A percentile compares a stretch with the other conserved stretches of the same genome.
Conservation (phyloP, 1,139 yeast genomes). For the Candida mesenterica region DNA sequence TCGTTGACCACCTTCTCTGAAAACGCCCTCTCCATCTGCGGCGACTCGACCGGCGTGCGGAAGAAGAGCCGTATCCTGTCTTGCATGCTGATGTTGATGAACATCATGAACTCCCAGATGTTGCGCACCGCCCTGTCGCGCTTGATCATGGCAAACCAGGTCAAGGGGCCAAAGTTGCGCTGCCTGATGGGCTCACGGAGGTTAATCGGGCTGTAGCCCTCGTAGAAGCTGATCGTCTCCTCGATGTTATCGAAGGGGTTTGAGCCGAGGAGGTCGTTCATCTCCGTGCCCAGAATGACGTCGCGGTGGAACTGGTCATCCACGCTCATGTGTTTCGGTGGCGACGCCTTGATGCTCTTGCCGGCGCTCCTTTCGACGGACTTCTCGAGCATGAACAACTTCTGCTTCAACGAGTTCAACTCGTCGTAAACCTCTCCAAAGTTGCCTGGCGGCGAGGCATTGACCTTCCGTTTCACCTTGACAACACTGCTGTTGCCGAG, state of each 20-base stretch:
- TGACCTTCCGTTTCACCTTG: neutral
- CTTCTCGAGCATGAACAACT: constrained; percentile 12
- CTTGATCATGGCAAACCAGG: constrained; percentile 34
- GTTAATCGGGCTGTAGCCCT: constrained; percentile 28
- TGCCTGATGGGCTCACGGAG: constrained; percentile 24
- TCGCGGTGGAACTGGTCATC: neutral
- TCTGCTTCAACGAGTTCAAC: constrained; percentile 17
- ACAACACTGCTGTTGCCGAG: too few species aligned
- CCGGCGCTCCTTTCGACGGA: constrained; percentile 9
- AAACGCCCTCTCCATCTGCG: constrained; percentile 12
- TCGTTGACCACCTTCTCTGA: constrained; percentile 12
- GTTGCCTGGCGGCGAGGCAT: neutral
- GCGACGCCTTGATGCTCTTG: too few species aligned
- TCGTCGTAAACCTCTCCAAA: constrained; percentile 17
- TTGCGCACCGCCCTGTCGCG: constrained; percentile 21
- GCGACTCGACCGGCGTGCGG: constrained; percentile 6
- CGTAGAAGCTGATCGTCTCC: constrained; percentile 34
- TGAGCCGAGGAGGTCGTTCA: constrained; percentile 6
- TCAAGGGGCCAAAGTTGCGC: constrained; percentile 32
- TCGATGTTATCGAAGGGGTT: constrained; percentile 18
- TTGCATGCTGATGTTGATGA: constrained; percentile 4
- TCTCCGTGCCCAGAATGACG: neutral
- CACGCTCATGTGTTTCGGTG: too few species aligned
- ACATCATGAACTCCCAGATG: constrained; percentile 20
- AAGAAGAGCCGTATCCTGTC: constrained; percentile 5